Base-by-base conservation (phyloP, 768 basidiomycete species). In the Lactarius quietus region DNA sequence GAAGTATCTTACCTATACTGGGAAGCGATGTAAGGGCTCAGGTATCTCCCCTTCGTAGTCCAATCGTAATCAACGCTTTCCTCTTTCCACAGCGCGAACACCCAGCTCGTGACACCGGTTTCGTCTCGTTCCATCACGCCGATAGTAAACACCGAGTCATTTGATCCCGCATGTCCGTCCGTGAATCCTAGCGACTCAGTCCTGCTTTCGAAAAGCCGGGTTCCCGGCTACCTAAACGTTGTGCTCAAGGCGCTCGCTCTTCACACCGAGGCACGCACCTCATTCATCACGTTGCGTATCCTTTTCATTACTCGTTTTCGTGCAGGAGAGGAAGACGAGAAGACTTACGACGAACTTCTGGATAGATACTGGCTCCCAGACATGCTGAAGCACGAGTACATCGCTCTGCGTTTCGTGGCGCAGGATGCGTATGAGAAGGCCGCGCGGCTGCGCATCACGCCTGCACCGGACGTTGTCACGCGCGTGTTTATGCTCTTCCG, bases 401-500 rank as follows among this genome's bases (percentile, higher is more conserved):
- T 83, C 58, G 80, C 79, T 3, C 72, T 84, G 38, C 78, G 81
- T 6, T 83, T 84, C 72, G 45, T 83, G 3, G 74, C 80, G 3
- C 82, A 83, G 66, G 69, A 70, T 1, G 74, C 76, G 28, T 83
- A 81, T 66, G 79, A 79, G 59, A 61, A 67, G 6, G 76, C 81
- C 6, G 48, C 48, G 26, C 48, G 14, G 14, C 23, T 51, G 48
- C 26, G 14, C 23, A 51, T 51, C 57, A 64, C 62, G 1, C 83
- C 83, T 1, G 43, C 63, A 39, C 81, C 83, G 18, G 80, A 81
- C 62, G 73, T 80, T 54, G 73, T 81, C 17, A 79, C 75, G 0
- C 79, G 82, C 8, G 73, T 83, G 14, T 82, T 83, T 68, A 81
- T 83, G 81, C 68, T 83, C 3, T 84, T 82, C 71, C 70, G 74